phyloP scores from a whole-genome alignment of 2,329 filamentous ascomycete species.

The Aspergillus sp. region DNA sequence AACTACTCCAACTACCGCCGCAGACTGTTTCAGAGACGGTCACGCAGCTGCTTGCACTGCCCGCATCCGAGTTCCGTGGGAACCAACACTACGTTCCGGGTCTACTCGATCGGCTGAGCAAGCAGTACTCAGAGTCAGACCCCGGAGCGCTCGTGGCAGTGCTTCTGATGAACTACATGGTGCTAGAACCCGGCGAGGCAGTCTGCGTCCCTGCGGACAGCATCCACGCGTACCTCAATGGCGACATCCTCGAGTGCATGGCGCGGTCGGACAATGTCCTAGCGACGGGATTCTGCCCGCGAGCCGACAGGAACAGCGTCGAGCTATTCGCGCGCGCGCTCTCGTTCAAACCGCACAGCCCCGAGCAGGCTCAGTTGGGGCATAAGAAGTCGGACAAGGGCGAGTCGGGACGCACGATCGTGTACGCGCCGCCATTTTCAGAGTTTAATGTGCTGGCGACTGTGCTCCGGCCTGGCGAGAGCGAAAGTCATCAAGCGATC shows the following conservation, averaged over 20 bases:
- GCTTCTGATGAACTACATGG: conserved; percentile 72
- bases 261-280: conserved; percentile 73
- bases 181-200: conserved; percentile 64
- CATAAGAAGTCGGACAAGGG: conserved; percentile 52
- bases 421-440: conserved; percentile 66
- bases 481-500: conserved; percentile 56
- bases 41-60: conserved; percentile 50
- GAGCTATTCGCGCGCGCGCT: conserved; percentile 64
- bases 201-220: conserved; percentile 72
- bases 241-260: conserved; percentile 79
- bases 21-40: conserved; percentile 56
- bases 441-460: conserved; percentile 71
- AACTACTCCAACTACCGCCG: conserved; percentile 54
- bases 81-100: conserved; percentile 60
- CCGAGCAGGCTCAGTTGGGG: conserved; percentile 57
- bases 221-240: conserved; percentile 71
- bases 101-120: conserved; percentile 63
- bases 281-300: conserved; percentile 72
- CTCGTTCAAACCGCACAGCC: conserved; percentile 63
- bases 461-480: conserved; percentile 57
- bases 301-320: conserved; percentile 62
- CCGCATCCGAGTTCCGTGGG: conserved; percentile 49
- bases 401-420: conserved; percentile 59
- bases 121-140: conserved; percentile 64
- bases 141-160: conserved; percentile 69